phyloP scores from a whole-genome alignment of 1,139 yeast species.

The Sugiyamaella pinicola region DNA sequence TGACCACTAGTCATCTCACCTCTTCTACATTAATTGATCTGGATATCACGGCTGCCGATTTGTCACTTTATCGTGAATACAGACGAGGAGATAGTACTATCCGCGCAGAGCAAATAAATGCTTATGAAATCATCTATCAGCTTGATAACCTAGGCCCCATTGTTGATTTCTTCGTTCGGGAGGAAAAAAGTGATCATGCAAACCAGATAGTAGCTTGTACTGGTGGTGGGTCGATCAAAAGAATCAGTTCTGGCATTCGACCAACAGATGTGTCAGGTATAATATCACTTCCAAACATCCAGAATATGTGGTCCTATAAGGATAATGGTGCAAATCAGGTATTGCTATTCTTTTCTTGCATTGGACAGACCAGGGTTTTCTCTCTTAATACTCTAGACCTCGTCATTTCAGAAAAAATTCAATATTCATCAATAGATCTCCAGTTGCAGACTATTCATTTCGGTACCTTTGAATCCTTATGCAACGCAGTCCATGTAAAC shows the following conservation, averaged over 20 bases:
- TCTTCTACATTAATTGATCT: constrained; percentile 14
- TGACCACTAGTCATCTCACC: constrained; percentile 14
- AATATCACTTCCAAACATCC: neutral
- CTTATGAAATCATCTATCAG: constrained; percentile 8
- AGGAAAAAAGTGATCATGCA: constrained; percentile 1
- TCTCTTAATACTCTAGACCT: neutral
- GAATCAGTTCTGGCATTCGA: constrained; percentile 10
- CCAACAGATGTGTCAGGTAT: constrained; percentile 10
- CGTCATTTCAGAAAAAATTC: neutral
- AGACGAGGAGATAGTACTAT: neutral
- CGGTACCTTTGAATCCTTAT: constrained; percentile 1
- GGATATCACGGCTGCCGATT: neutral
- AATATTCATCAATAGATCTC: neutral
- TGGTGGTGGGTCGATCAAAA: constrained; percentile 14
- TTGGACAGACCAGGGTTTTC: constrained; percentile 11
- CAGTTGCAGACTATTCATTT: neutral
- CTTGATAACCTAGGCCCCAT: constrained; percentile 19
- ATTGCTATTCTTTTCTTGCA: constrained; percentile 10
- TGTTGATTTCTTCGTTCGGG: constrained; percentile 13
- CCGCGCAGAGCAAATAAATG: neutral
- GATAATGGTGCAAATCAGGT: neutral
- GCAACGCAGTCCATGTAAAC: neutral
- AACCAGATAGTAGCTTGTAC: constrained; percentile 14
- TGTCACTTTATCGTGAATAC: neutral
- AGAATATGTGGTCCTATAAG: constrained; percentile 7